Conservation (phyloP, 176 grass and related monocot genomes). For the Alopecurus myosuroides region DNA sequence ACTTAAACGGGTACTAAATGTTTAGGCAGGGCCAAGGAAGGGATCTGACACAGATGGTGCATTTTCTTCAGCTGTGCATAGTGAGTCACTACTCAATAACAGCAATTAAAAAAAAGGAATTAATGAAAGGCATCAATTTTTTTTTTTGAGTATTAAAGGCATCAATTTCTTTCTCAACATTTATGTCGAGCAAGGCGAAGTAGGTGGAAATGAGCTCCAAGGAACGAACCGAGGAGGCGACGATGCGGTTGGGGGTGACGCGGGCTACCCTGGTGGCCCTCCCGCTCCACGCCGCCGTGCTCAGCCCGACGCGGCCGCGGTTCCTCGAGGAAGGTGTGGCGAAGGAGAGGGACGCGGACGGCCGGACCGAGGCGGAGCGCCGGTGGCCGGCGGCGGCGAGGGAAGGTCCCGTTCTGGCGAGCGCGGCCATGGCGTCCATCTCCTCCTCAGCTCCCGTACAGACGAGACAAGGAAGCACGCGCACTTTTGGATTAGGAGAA, state of each 20-base stretch:
- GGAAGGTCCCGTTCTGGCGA: constrained; percentile 24
- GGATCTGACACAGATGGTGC: background rate
- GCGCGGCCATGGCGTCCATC: constrained; percentile 38
- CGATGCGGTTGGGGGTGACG: constrained; percentile 25
- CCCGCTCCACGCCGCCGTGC: background rate
- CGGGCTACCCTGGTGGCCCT: constrained; percentile 16
- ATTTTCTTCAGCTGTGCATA: background rate
- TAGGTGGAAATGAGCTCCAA: background rate
- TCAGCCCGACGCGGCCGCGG: background rate
- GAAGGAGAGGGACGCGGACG: constrained; percentile 33
- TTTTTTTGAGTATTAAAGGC: background rate
- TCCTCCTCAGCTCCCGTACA: background rate
- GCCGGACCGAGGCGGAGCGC: constrained; percentile 3
- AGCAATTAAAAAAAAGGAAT: background rate
- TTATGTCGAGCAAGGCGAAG: background rate
- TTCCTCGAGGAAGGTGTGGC: background rate
- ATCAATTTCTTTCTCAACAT: no score
- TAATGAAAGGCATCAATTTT: background rate
- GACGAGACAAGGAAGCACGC: constrained; percentile 4
- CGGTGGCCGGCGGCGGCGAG: background rate
- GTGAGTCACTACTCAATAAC: background rate
- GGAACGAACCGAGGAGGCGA: constrained; percentile 43
- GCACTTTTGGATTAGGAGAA: constrained; percentile 7
- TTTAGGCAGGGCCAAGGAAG: background rate
- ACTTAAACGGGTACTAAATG: background rate